These are phyloP conservation scores for Leucaena leucocephala DNA, from an alignment of 306 rosid species.

Conservation along the genomic window DNA sequence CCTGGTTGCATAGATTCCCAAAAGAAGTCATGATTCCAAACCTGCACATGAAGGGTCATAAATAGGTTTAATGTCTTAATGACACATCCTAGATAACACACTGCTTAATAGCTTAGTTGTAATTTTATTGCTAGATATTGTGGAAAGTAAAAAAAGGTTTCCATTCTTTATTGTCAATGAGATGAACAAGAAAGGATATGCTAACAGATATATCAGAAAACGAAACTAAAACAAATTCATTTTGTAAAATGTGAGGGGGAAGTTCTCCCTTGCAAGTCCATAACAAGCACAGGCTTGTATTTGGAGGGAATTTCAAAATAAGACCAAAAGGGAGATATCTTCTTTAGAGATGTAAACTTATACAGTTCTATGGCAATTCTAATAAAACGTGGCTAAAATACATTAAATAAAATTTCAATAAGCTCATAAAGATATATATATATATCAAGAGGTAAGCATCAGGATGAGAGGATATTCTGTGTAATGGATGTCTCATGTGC, in stretches of 20 bases:
- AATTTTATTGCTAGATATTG: constrained; percentile 5
- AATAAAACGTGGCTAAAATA: not conserved
- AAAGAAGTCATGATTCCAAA: constrained; percentile 74
- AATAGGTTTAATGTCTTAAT: constrained; percentile 10
- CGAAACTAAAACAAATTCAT: not conserved
- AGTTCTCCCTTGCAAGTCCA: not conserved
- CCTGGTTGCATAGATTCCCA: constrained; percentile 96
- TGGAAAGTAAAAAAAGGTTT: not conserved
- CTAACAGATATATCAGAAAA: constrained; percentile 9
- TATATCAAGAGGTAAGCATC: too few species aligned
- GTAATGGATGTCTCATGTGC: too few species aligned
- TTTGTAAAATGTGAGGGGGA: not conserved
- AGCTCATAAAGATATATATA: not conserved
- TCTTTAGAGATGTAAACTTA: not conserved
- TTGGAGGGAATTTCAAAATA: not conserved
- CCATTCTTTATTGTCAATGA: not conserved
- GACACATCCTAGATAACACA: constrained; percentile 9
- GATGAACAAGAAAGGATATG: constrained; percentile 9
- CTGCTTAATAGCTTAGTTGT: not conserved
- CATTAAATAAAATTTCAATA: not conserved
- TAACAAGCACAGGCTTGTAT: not conserved
- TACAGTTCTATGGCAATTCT: not conserved
- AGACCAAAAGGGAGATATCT: not conserved
- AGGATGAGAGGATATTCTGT: too few species aligned
- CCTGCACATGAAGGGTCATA: constrained; percentile 49